Conservation (phyloP, 352 stramenopile species). For the Globisporangium polare region DNA sequence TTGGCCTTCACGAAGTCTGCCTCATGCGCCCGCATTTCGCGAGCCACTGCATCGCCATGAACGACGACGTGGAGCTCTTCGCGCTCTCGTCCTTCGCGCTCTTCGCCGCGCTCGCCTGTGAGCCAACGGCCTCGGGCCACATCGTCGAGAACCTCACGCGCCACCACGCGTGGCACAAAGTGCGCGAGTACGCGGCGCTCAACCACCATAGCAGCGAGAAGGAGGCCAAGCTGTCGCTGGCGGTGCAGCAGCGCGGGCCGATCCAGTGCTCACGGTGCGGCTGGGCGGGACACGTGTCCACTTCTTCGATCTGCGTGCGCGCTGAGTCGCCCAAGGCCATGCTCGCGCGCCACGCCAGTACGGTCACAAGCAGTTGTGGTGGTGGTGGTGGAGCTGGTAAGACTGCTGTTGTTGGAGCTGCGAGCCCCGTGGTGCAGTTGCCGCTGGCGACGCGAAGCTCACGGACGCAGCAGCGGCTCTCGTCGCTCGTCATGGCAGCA, state of each 20-base stretch:
- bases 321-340: background rate
- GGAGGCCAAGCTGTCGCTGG: slow-evolving; percentile 35
- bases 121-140: slow-evolving; percentile 26
- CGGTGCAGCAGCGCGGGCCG: slow-evolving; percentile 40
- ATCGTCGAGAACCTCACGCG: slow-evolving; percentile 37
- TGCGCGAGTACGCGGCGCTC: slow-evolving; percentile 49
- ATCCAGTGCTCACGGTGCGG: slow-evolving; percentile 55
- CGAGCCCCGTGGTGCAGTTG: background rate
- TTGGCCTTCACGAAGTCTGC: slow-evolving; percentile 8
- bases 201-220: slow-evolving; percentile 50
- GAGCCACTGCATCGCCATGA: slow-evolving; percentile 45
- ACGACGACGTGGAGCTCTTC: slow-evolving; percentile 27
- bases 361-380: background rate
- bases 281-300: slow-evolving; percentile 46
- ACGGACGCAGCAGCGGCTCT: slow-evolving; percentile 1
- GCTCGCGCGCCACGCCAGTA: background rate
- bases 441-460: slow-evolving; percentile 1
- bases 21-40: slow-evolving; percentile 33
- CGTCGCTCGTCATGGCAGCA: background rate
- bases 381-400: background rate
- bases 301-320: slow-evolving; percentile 37
- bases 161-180: slow-evolving; percentile 51
- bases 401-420: background rate
- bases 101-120: slow-evolving; percentile 16
- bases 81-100: slow-evolving; percentile 31